These are phyloP conservation scores for Ophiostoma piceae DNA, from an alignment of 2,329 filamentous ascomycete species.

Conservation along the genomic window DNA sequence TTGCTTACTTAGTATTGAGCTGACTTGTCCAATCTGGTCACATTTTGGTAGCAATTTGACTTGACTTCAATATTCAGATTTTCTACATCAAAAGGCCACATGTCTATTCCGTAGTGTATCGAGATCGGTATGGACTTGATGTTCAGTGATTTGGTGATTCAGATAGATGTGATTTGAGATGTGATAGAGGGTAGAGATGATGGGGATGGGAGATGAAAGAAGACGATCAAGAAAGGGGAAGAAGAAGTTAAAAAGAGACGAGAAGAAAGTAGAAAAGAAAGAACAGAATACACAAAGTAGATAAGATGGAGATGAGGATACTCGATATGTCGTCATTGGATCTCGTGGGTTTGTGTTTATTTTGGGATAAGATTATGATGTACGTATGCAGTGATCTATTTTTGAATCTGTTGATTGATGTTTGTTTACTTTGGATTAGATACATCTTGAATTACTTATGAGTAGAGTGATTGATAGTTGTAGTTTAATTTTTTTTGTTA, in stretches of 20 bases:
- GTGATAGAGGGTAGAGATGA: not conserved
- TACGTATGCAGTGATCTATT: not conserved
- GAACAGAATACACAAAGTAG: not conserved
- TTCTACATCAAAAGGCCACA: constrained; percentile 3
- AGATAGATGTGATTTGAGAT: not conserved
- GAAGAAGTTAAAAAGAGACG: not conserved
- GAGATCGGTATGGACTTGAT: too few relatives aligned
- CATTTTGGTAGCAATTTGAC: not conserved
- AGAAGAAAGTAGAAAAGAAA: too few relatives aligned
- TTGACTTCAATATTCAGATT: not conserved
- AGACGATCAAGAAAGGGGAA: not conserved
- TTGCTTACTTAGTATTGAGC: too few relatives aligned
- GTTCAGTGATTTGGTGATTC: too few relatives aligned
- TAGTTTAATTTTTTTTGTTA: not conserved
- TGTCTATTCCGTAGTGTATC: not conserved
- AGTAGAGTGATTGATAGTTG: not conserved
- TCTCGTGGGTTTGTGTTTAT: constrained; percentile 7
- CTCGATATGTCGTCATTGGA: not conserved
- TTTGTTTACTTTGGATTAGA: not conserved
- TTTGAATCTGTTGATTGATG: not conserved
- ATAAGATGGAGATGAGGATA: not conserved
- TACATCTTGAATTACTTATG: too few relatives aligned
- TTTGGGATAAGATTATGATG: constrained; percentile 2
- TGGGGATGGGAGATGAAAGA: not conserved
- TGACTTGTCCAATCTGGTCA: too few relatives aligned